Conservation (phyloP, 192 early-diverging fungal species). For the Radiomyces spectabilis region DNA sequence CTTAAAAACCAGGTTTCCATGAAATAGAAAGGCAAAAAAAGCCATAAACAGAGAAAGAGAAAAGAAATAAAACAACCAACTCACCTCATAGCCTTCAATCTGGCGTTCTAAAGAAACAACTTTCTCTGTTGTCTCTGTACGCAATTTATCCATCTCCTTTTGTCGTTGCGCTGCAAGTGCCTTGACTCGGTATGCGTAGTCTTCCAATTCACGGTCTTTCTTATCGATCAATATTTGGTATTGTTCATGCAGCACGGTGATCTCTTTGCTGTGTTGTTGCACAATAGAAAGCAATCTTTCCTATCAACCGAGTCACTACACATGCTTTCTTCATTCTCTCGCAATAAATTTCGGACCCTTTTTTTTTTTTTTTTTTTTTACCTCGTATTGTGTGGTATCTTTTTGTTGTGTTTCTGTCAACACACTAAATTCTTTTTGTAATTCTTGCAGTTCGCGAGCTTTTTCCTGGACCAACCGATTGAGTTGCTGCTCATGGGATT, state of each 20-base stretch:
- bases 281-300: constrained; percentile 8
- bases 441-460: constrained; percentile 2
- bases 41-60: background rate
- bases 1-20: too few relatives aligned
- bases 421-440: background rate
- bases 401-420: constrained; percentile 1
- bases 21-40: background rate
- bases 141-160: constrained; percentile 9
- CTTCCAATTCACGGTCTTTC: constrained; percentile 18
- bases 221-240: constrained; percentile 11
- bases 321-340: too few relatives aligned
- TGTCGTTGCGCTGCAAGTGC: constrained; percentile 2
- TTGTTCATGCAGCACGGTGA: constrained; percentile 10
- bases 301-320: too few relatives aligned
- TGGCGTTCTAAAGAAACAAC: background rate
- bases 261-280: constrained; percentile 14
- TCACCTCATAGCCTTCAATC: constrained; percentile 22
- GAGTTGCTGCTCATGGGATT: constrained; percentile 3
- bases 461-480: constrained; percentile 9
- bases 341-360: too few relatives aligned
- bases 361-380: too few relatives aligned
- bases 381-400: too few relatives aligned
- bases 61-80: background rate
- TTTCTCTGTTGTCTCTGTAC: background rate
- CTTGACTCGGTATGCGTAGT: constrained; percentile 16